Percentiles rank a stretch among this genome's conserved stretches.
These are phyloP conservation scores for Periconia sp. DNA, from an alignment of 2,329 filamentous ascomycete species.

Conservation along the genomic window DNA sequence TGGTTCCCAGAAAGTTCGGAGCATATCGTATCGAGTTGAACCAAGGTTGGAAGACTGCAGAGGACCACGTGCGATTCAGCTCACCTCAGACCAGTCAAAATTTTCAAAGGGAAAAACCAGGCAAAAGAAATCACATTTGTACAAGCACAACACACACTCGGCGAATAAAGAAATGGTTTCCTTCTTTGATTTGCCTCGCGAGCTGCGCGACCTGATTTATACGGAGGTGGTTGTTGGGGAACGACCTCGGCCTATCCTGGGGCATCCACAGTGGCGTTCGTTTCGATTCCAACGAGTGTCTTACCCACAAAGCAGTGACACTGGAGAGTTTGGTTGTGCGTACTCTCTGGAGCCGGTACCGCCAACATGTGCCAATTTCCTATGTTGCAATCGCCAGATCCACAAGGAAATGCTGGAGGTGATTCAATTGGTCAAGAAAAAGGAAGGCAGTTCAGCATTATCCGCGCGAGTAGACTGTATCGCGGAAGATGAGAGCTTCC, in stretches of 20 bases:
- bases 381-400: conserved; percentile 31
- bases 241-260: conserved; percentile 19
- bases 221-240: conserved; percentile 25
- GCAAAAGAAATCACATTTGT: no score
- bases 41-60: no score
- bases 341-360: conserved; percentile 24
- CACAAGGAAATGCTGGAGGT: conserved; percentile 30
- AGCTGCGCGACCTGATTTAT: conserved; percentile 39
- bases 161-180: conserved; percentile 17
- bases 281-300: conserved; percentile 19
- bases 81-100: no score
- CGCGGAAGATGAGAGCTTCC: conserved; percentile 27
- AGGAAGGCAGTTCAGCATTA: conserved; percentile 8
- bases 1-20: no score
- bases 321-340: conserved; percentile 28
- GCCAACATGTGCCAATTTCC: conserved; percentile 32
- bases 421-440: conserved; percentile 19
- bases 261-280: conserved; percentile 17
- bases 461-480: conserved; percentile 33
- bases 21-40: no score
- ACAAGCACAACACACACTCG: no score
- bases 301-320: conserved; percentile 13
- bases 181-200: conserved; percentile 32
- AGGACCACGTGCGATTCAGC: no score
- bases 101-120: no score